phyloP scores from a whole-genome alignment of 768 basidiomycete genomes.

The Trametes punicea region DNA sequence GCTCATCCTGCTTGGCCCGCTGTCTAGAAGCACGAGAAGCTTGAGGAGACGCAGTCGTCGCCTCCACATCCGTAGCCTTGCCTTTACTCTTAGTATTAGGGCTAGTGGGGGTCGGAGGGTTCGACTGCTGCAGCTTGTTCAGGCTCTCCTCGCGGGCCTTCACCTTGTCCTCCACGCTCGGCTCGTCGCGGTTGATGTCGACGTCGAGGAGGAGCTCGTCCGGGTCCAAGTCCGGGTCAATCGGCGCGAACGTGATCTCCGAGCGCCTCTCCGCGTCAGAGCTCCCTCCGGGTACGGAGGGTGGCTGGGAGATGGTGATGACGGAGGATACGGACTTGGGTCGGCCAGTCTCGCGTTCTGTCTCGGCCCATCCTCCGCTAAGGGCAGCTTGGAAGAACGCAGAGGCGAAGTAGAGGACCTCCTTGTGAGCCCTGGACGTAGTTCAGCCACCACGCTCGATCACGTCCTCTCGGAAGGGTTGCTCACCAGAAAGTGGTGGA shows the following conservation, averaged over 20 bases:
- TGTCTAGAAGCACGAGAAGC: constrained; percentile 13
- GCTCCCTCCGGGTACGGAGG: constrained; percentile 51
- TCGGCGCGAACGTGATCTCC: constrained; percentile 59
- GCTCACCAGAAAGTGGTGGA: constrained; percentile 87
- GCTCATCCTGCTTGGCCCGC: constrained; percentile 10
- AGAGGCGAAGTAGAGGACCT: constrained; percentile 88
- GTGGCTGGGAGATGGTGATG: constrained; percentile 80
- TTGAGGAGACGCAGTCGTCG: constrained; percentile 3
- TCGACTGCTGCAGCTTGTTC: constrained; percentile 52
- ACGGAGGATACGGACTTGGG: constrained; percentile 78
- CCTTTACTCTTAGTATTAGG: constrained; percentile 6
- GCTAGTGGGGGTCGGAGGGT: constrained; percentile 9
- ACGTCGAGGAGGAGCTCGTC: constrained; percentile 45
- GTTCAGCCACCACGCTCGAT: not conserved
- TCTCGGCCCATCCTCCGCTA: constrained; percentile 92
- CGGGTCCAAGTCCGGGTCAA: constrained; percentile 46
- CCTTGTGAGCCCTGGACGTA: constrained; percentile 76
- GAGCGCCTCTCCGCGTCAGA: constrained; percentile 40
- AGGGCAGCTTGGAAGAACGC: constrained; percentile 92
- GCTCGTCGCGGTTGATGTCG: constrained; percentile 34
- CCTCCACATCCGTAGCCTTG: constrained; percentile 22
- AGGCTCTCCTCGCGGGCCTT: constrained; percentile 52
- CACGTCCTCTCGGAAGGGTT: not conserved
- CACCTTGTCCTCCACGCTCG: constrained; percentile 27
- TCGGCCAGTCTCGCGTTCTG: constrained; percentile 48